Percentiles rank a stretch among this genome's conserved stretches.
These are phyloP conservation scores for Udeniomyces megalosporus DNA, from an alignment of 768 basidiomycete species.

Conservation along the genomic window DNA sequence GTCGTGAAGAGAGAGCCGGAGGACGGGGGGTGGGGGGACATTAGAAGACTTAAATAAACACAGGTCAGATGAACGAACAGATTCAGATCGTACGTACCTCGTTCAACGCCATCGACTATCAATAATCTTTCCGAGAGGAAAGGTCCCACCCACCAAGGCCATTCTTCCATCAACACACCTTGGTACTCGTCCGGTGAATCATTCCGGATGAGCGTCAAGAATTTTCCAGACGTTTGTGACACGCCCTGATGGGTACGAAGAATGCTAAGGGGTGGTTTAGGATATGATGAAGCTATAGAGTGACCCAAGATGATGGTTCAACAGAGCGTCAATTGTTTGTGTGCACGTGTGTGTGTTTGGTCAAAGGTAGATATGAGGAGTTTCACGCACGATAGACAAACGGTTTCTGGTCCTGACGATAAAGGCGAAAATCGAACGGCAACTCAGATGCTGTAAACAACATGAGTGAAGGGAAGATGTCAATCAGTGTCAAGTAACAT, in stretches of 20 bases:
- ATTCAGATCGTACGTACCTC: constrained; percentile 16
- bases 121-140: constrained; percentile 63
- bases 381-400: constrained; percentile 19
- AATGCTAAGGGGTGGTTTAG: constrained; percentile 43
- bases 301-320: background rate
- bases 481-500: background rate
- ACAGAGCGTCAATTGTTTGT: background rate
- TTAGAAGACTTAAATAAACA: background rate
- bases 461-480: background rate
- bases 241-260: constrained; percentile 56
- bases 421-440: constrained; percentile 6
- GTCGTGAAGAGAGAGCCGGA: background rate
- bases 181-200: constrained; percentile 34
- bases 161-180: constrained; percentile 67
- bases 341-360: too few relatives aligned
- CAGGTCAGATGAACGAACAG: background rate
- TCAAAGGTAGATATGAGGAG: background rate
- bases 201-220: constrained; percentile 54
- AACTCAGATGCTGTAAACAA: background rate
- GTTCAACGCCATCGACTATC: constrained; percentile 33
- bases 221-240: constrained; percentile 57
- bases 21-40: background rate
- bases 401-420: constrained; percentile 16
- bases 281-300: constrained; percentile 19
- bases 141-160: constrained; percentile 83